These are phyloP conservation scores for Dunaliella sp. DNA, from an alignment of 139 green algal genomes.

Conservation along the genomic window DNA sequence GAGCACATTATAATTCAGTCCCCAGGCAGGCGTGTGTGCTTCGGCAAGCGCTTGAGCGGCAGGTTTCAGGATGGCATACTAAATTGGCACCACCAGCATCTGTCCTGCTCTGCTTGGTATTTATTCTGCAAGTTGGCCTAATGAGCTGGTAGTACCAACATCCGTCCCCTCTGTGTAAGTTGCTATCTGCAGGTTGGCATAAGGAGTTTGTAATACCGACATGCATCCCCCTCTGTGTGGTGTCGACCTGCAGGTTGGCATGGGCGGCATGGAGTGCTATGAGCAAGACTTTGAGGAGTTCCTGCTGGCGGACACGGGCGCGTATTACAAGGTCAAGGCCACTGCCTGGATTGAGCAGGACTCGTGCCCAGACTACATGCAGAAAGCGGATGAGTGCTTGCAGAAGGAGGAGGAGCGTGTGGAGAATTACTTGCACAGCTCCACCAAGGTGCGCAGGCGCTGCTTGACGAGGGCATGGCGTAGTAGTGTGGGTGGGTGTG, in stretches of 20 bases:
- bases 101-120: too few species aligned
- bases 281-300: conserved; percentile 92
- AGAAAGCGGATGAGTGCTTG: conserved; percentile 90
- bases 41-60: too few species aligned
- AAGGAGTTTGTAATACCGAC: too few species aligned
- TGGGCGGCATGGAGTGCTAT: conserved; percentile 91
- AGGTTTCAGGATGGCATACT: too few species aligned
- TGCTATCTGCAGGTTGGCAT: too few species aligned
- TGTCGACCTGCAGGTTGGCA: conserved; percentile 62
- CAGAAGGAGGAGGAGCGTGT: conserved; percentile 90
- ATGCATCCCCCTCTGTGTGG: too few species aligned
- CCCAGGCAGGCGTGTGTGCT: too few species aligned
- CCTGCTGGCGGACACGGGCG: conserved; percentile 75
- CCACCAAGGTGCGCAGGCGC: conserved; percentile 51
- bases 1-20: too few species aligned
- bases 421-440: conserved; percentile 86
- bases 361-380: conserved; percentile 94
- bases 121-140: too few species aligned
- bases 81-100: too few species aligned
- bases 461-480: not conserved
- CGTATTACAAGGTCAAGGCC: conserved; percentile 83
- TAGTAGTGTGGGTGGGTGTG: not conserved
- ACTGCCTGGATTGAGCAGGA: conserved; percentile 71
- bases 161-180: too few species aligned
- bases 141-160: too few species aligned